Conservation (phyloP, 208 protist species). For the Acanthamoeba lenticulata region DNA sequence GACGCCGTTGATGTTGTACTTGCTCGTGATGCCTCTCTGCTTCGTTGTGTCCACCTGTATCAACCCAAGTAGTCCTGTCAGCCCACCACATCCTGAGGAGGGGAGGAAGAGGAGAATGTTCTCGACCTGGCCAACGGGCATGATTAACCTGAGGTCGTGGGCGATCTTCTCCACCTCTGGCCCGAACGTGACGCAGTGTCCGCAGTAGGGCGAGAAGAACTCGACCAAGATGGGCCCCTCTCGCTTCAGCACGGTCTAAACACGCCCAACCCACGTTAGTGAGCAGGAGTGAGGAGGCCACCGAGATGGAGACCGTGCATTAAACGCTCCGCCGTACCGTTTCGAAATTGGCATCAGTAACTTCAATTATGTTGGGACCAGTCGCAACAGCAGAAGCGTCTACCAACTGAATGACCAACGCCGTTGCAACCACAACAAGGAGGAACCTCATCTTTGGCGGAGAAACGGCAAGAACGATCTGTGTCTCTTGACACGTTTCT, state of each 20-base stretch:
- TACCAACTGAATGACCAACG: neutral
- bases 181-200: neutral
- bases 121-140: neutral
- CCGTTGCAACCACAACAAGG: neutral
- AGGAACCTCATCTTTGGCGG: neutral
- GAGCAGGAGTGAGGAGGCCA: neutral
- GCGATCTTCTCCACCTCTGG: neutral
- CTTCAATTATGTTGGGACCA: neutral
- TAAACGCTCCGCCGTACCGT: neutral
- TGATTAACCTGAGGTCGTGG: neutral
- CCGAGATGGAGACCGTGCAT: neutral
- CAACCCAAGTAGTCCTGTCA: neutral
- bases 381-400: no score
- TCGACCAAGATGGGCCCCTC: neutral
- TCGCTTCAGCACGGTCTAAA: neutral
- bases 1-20: neutral
- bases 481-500: neutral
- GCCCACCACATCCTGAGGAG: neutral
- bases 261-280: neutral
- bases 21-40: neutral
- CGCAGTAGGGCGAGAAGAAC: slow-evolving; percentile 10
- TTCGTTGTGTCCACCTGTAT: neutral
- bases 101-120: neutral
- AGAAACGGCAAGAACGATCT: neutral
- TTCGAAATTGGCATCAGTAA: neutral